A percentile compares a stretch with the other conserved stretches of the same genome.
These are phyloP conservation scores for Ustilago nuda DNA, from an alignment of 1,284 basidiomycete species.

Conservation along the genomic window DNA sequence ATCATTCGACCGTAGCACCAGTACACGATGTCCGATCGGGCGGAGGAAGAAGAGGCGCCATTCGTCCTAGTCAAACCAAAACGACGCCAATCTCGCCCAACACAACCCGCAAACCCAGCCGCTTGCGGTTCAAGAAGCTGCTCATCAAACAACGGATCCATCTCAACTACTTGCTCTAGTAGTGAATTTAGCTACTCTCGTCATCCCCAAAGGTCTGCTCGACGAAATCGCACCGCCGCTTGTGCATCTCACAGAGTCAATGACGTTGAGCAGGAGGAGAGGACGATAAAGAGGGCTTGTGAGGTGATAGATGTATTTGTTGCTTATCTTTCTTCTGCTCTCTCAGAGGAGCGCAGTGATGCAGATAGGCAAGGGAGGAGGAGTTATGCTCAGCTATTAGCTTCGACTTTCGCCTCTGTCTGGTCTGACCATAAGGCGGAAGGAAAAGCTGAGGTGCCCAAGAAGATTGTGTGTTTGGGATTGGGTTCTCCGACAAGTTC, in stretches of 20 bases:
- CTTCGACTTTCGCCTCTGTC: not conserved
- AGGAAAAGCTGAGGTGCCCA: not conserved
- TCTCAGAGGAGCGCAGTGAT: not conserved
- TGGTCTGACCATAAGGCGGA: not conserved
- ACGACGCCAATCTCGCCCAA: not conserved
- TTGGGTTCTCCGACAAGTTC: conserved; percentile 22
- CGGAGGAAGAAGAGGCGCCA: not conserved
- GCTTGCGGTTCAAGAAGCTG: no score
- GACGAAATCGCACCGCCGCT: no score
- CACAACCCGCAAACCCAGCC: not conserved
- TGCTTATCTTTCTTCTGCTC: conserved; percentile 8
- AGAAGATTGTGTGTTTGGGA: conserved; percentile 31
- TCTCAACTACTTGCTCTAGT: no score
- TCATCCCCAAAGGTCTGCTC: not conserved
- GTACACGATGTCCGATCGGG: not conserved
- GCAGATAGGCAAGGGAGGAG: not conserved
- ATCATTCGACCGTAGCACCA: no score
- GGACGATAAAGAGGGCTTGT: not conserved
- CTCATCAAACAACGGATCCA: no score
- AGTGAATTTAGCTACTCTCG: not conserved
- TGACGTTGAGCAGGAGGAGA: not conserved
- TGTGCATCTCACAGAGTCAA: no score
- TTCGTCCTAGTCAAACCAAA: conserved; percentile 6
- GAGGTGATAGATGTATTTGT: conserved; percentile 18
- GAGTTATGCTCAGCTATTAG: conserved; percentile 10